A percentile compares a stretch with the other conserved stretches of the same genome.
Conservation (phyloP, 345 rosid genomes). For the Ailanthus altissimus region DNA sequence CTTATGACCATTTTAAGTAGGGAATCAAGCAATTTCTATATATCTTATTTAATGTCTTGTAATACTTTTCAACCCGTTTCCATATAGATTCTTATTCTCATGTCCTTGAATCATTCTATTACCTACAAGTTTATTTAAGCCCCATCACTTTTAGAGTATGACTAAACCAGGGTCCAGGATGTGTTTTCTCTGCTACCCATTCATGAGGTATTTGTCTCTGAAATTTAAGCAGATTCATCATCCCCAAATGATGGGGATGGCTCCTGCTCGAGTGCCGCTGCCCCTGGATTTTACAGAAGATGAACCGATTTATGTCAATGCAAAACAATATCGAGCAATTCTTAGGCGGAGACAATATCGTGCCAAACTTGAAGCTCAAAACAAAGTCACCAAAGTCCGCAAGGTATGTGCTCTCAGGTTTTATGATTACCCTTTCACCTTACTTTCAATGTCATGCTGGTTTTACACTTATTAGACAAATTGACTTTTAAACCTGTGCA, state of each 20-base stretch:
- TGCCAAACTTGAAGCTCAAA: conserved; percentile 82
- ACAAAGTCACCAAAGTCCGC: conserved; percentile 61
- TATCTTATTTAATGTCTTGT: conserved; percentile 6
- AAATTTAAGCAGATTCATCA: conserved; percentile 49
- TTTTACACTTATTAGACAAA: background rate
- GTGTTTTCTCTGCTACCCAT: conserved; percentile 23
- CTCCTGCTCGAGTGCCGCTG: conserved; percentile 62
- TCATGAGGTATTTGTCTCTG: conserved; percentile 28
- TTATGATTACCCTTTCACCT: background rate
- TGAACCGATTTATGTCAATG: conserved; percentile 77
- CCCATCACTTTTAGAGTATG: background rate
- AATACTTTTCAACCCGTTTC: conserved; percentile 20
- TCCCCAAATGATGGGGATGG: conserved; percentile 52
- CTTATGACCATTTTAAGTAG: background rate
- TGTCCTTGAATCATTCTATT: conserved; percentile 5
- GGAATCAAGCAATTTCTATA: background rate
- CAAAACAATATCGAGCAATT: conserved; percentile 80
- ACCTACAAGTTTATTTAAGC: conserved; percentile 21
- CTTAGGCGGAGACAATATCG: conserved; percentile 80
- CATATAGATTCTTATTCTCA: conserved; percentile 24
- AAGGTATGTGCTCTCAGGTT: conserved; percentile 47
- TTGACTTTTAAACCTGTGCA: conserved; percentile 29
- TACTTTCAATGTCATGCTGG: conserved; percentile 1
- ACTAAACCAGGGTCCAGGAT: conserved; percentile 13
- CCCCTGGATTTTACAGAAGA: conserved; percentile 52